These are phyloP conservation scores for Acacia concinna DNA, from an alignment of 331 rosid species.

Conservation along the genomic window DNA sequence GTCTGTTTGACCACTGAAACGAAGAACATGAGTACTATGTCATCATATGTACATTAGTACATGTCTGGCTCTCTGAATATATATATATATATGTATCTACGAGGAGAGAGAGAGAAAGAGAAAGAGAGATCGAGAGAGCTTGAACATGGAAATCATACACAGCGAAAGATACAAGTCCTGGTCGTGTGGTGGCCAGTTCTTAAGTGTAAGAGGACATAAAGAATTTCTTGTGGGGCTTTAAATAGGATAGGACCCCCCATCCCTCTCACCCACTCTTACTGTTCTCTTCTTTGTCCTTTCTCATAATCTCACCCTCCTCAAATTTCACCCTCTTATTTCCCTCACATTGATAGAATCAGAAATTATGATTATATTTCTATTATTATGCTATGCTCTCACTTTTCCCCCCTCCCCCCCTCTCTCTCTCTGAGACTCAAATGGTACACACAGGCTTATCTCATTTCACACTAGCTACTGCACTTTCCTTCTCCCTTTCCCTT, in stretches of 20 bases:
- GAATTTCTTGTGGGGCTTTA: slow-evolving; percentile 48
- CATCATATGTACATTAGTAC: slow-evolving; percentile 33
- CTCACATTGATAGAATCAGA: slow-evolving; percentile 46
- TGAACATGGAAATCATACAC: slow-evolving; percentile 39
- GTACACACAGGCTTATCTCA: slow-evolving; percentile 3
- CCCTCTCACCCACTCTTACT: slow-evolving; percentile 24
- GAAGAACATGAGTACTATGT: slow-evolving; percentile 30
- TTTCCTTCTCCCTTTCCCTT: neutral
- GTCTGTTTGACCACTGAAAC: slow-evolving; percentile 48
- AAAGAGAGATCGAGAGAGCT: neutral
- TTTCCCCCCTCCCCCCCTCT: slow-evolving; percentile 7
- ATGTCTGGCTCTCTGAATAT: slow-evolving; percentile 24
- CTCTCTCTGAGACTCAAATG: slow-evolving; percentile 29
- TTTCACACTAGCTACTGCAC: neutral
- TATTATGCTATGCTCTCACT: slow-evolving; percentile 45
- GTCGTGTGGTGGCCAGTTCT: slow-evolving; percentile 33
- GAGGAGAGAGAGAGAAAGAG: neutral
- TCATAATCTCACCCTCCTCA: slow-evolving; percentile 34
- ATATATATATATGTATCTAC: neutral
- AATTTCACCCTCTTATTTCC: no score
- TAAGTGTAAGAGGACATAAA: slow-evolving; percentile 41
- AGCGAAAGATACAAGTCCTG: slow-evolving; percentile 33
- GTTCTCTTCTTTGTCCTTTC: slow-evolving; percentile 44
- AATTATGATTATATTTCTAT: neutral
- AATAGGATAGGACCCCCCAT: slow-evolving; percentile 42